A percentile compares a stretch with the other conserved stretches of the same genome.
phyloP scores from a whole-genome alignment of 225 moss, liverwort and hornwort genomes.

The Thuidium tamariscinum region DNA sequence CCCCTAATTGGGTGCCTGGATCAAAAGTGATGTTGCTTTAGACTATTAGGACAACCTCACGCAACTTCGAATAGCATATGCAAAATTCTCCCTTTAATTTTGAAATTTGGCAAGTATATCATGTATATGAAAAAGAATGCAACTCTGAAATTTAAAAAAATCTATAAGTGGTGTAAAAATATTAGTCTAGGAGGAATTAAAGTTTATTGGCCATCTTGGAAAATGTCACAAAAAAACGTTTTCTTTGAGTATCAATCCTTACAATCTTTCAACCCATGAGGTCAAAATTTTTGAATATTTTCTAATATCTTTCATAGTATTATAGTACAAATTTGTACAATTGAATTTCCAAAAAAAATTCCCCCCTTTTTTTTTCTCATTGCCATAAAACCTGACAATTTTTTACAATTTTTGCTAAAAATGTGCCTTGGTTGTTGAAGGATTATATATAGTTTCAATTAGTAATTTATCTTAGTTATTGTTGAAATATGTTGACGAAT shows the following conservation, averaged over 20 bases:
- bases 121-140: accelerated
- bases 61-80: accelerated
- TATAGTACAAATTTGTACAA: accelerated
- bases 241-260: neutral
- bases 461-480: neutral
- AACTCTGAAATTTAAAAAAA: neutral
- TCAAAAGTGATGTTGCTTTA: accelerated
- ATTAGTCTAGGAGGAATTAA: accelerated
- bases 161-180: neutral
- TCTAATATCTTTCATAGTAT: too few species aligned
- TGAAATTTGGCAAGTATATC: accelerated
- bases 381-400: accelerated
- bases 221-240: accelerated
- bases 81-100: neutral
- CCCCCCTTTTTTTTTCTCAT: accelerated
- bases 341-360: neutral
- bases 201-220: accelerated
- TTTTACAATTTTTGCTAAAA: accelerated
- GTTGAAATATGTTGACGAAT: too few species aligned
- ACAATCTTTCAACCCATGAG: accelerated
- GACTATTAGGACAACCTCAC: accelerated
- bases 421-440: too few species aligned
- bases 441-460: neutral
- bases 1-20: accelerated
- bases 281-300: neutral